A percentile compares a stretch with the other conserved stretches of the same genome.
Evolutionary conservation across 169 alveolate species (phyloP).

Genomic region (Plasmodium vivax): DNA sequence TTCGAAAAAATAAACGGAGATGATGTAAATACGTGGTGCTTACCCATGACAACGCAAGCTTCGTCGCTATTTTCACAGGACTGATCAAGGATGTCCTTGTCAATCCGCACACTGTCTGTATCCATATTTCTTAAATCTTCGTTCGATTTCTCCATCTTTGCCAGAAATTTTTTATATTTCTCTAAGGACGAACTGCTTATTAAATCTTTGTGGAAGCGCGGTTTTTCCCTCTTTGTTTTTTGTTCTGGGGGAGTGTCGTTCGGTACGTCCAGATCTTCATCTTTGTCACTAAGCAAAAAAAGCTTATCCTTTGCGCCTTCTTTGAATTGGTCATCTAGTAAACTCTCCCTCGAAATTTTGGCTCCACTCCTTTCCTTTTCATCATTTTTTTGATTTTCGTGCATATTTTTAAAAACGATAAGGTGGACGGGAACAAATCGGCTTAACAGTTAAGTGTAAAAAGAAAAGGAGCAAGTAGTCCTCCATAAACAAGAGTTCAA

Average conservation of each 20-base stretch:
- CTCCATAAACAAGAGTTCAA: neutral
- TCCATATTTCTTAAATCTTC: constrained; percentile 49
- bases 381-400: constrained; percentile 12
- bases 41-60: constrained; percentile 67
- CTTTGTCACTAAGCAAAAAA: constrained; percentile 10
- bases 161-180: constrained; percentile 35
- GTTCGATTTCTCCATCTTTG: constrained; percentile 65
- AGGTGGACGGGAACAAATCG: neutral
- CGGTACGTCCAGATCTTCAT: neutral
- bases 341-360: constrained; percentile 24
- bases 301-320: constrained; percentile 15
- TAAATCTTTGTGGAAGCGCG: constrained; percentile 40
- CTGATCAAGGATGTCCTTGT: constrained; percentile 46
- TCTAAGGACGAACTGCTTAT: constrained; percentile 21
- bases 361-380: neutral
- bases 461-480: neutral
- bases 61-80: constrained; percentile 16
- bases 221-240: constrained; percentile 25
- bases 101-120: constrained; percentile 45
- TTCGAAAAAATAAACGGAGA: neutral
- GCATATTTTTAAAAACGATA: neutral
- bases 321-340: constrained; percentile 68
- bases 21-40: neutral
- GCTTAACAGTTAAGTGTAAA: neutral
- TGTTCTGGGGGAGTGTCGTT: neutral